Percentiles rank a stretch among this genome's conserved stretches.
These are phyloP conservation scores for Ophiocordyceps camponoti-saundersi DNA, from an alignment of 2,329 filamentous ascomycete species.

Conservation along the genomic window DNA sequence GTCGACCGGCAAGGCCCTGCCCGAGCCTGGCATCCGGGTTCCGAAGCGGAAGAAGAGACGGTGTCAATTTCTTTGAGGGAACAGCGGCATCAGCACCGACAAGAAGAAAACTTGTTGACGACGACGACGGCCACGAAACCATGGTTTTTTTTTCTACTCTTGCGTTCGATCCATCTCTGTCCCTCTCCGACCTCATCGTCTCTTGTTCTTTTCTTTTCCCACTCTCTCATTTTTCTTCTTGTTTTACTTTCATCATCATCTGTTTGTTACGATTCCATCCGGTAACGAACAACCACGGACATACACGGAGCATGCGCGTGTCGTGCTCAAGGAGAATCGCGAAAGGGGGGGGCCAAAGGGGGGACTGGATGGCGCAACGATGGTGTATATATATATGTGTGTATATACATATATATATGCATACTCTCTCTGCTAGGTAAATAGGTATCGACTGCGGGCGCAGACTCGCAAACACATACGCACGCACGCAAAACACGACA, in stretches of 20 bases:
- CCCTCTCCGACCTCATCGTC: slow-evolving; percentile 3
- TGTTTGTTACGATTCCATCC: slow-evolving; percentile 14
- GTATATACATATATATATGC: background rate
- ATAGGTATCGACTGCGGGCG: background rate
- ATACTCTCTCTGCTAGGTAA: no score
- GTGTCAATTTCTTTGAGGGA: slow-evolving; percentile 56
- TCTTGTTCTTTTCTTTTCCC: background rate
- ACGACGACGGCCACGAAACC: slow-evolving; percentile 16
- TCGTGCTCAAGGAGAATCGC: background rate
- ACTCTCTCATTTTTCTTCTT: background rate
- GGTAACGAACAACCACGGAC: slow-evolving; percentile 8
- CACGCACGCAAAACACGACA: no score
- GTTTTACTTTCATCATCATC: background rate
- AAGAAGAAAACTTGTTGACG: background rate
- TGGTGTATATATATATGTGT: background rate
- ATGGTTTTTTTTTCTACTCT: slow-evolving; percentile 3
- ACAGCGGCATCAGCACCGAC: background rate
- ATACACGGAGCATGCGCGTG: slow-evolving; percentile 1
- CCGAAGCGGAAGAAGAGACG: slow-evolving; percentile 70
- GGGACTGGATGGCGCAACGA: background rate
- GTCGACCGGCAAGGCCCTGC: slow-evolving; percentile 19
- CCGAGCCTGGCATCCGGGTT: slow-evolving; percentile 24
- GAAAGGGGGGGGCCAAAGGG: no score
- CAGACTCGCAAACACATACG: background rate
- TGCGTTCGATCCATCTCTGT: no score